Evolutionary conservation across 768 basidiomycete genomes (phyloP).

Genomic region (Mrakia frigida): DNA sequence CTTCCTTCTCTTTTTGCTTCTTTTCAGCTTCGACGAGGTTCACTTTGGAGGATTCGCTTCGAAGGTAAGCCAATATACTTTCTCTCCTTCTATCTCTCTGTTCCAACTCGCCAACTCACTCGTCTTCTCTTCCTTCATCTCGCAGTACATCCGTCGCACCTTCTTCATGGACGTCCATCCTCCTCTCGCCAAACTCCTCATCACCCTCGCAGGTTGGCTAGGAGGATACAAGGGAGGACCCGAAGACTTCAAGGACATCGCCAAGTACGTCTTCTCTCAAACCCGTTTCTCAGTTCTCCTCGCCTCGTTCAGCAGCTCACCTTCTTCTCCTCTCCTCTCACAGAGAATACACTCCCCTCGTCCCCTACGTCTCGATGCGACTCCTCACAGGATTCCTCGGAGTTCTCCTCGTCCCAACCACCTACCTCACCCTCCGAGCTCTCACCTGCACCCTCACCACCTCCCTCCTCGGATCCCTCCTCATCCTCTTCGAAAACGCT

Average conservation of each 20-base stretch:
- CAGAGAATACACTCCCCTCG: slow-evolving; percentile 69
- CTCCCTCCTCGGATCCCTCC: slow-evolving; percentile 79
- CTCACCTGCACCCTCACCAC: slow-evolving; percentile 89
- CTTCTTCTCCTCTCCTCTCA: background rate
- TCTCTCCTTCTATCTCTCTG: no score
- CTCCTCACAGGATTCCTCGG: slow-evolving; percentile 88
- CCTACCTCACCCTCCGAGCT: slow-evolving; percentile 88
- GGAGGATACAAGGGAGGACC: slow-evolving; percentile 74
- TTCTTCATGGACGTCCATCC: slow-evolving; percentile 82
- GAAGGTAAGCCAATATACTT: slow-evolving; percentile 44
- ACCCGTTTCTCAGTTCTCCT: no score
- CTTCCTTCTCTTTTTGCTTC: slow-evolving; percentile 15
- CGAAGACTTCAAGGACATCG: slow-evolving; percentile 97
- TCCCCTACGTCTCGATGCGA: slow-evolving; percentile 96
- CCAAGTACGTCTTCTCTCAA: slow-evolving; percentile 57
- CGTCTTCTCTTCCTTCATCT: background rate
- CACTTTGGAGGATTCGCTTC: slow-evolving; percentile 97
- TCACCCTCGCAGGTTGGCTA: slow-evolving; percentile 81
- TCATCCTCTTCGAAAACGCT: slow-evolving; percentile 95
- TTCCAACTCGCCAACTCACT: background rate
- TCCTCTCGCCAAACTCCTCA: slow-evolving; percentile 89
- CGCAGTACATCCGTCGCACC: slow-evolving; percentile 73
- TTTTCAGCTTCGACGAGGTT: slow-evolving; percentile 85
- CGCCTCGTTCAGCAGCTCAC: background rate
- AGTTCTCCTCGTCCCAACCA: slow-evolving; percentile 77